Evolutionary conservation across 176 grass and related monocot genomes (phyloP).

Genomic region (Thalia dealbata): DNA sequence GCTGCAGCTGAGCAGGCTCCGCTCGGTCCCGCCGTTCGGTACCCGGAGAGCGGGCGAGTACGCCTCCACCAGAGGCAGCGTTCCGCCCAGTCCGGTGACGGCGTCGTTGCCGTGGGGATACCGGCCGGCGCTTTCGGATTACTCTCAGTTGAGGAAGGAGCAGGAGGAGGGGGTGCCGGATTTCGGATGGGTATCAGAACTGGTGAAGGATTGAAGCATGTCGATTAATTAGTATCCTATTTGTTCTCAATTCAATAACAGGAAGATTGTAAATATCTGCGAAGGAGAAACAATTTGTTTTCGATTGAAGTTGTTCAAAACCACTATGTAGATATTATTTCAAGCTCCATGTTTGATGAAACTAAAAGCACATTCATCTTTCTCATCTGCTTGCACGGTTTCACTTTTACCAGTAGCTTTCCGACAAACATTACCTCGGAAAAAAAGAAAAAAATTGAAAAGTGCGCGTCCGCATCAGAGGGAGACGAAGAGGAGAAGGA

Average conservation of each 20-base stretch:
- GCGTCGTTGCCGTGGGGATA: not conserved
- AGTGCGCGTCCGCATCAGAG: too few species aligned
- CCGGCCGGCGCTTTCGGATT: not conserved
- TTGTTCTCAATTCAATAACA: not conserved
- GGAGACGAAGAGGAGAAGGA: too few species aligned
- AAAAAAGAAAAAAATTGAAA: too few species aligned
- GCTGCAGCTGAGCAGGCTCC: not conserved
- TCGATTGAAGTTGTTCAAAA: too few species aligned
- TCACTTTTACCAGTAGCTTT: too few species aligned
- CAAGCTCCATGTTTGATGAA: too few species aligned
- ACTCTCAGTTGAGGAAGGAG: not conserved
- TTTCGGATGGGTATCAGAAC: conserved; percentile 7
- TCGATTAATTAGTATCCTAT: not conserved
- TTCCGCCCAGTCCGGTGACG: not conserved
- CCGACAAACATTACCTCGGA: too few species aligned
- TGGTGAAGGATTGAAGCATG: not conserved
- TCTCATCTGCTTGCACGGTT: too few species aligned
- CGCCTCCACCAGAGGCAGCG: not conserved
- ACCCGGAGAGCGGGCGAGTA: not conserved
- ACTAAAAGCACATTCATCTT: too few species aligned
- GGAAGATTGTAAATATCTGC: not conserved
- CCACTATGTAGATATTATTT: too few species aligned
- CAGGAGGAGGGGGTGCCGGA: not conserved
- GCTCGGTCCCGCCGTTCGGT: not conserved
- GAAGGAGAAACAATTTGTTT: not conserved